phyloP scores from a whole-genome alignment of 2,329 filamentous ascomycete genomes.

The Cyphellophora attinorum region DNA sequence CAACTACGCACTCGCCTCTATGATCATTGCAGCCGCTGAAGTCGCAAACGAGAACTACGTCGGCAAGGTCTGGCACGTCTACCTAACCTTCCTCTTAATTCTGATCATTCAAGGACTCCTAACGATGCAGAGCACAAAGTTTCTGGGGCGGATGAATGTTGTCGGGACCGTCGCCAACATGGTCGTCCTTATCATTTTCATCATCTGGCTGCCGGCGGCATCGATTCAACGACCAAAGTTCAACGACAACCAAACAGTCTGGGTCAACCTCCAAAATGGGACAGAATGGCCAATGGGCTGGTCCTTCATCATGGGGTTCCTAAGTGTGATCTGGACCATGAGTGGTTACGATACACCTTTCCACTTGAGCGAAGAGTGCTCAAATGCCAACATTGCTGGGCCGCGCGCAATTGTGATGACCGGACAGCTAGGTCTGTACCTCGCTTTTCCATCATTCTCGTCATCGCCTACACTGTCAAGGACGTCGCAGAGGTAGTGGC shows the following conservation, averaged over 20 bases:
- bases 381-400: conserved; percentile 50
- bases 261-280: conserved; percentile 45
- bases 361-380: conserved; percentile 52
- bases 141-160: conserved; percentile 62
- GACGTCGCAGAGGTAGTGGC: conserved; percentile 41
- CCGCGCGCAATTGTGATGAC: conserved; percentile 51
- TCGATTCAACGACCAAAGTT: conserved; percentile 33
- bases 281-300: conserved; percentile 50
- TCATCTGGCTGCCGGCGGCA: conserved; percentile 58
- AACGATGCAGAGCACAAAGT: conserved; percentile 61
- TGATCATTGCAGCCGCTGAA: conserved; percentile 63
- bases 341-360: conserved; percentile 38
- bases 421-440: conserved; percentile 47
- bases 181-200: conserved; percentile 52
- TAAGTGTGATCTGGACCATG: conserved; percentile 54
- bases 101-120: conserved; percentile 60
- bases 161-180: conserved; percentile 63
- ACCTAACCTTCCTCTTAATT: conserved; percentile 56
- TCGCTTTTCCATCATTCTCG: conserved; percentile 47
- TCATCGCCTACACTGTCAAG: conserved; percentile 47
- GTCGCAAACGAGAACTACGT: conserved; percentile 57
- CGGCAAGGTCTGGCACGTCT: conserved; percentile 57
- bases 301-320: conserved; percentile 52
- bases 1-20: conserved; percentile 56
- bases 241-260: conserved; percentile 33